Base-by-base conservation (phyloP, 495 filamentous ascomycete genomes). In the Penicillium flavigenum region DNA sequence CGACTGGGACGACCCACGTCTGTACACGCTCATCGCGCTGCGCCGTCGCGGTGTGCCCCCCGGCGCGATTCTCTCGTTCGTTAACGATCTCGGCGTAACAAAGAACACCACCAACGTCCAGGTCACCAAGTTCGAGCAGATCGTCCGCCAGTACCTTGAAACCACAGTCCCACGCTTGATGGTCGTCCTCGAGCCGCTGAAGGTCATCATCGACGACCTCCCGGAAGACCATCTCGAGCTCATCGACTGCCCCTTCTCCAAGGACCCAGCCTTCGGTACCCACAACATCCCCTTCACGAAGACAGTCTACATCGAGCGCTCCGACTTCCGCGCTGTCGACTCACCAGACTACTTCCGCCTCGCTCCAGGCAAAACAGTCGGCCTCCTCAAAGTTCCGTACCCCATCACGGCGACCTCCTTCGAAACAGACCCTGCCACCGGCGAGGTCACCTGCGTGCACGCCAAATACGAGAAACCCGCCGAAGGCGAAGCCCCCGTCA, bases 331-430 rank as follows among this genome's bases (percentile, higher is more conserved):
- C 34, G 88, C 95, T 67, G 81, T 86, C 17, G 90, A 93, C 69
- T 84, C 81, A 63, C 83, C 86, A 46, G 89, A 95, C 57, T 96
- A 91, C 77, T 97, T 96, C 85, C 91, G 95, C 20, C 85, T 98
- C 24, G 89, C 95, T 0, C 92, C 92, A 0, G 90, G 89, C 58
- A 94, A 98, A 74, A 80, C 83, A 6, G 93, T 97, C 44, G 95
- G 94, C 44, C 81, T 98, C 2, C 81, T 95, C 56, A 87, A 95
- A 66, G 88, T 83, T 4, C 89, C 91, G 1, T 88, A 83, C 75
- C 89, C 91, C 2, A 89, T 98, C 73, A 89, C 83, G 19, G 91
- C 89, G 7, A 88, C 83, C 2, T 83, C 81, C 7, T 92, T 89
- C 72, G 82, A 80, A 19, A 94, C 88, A 61, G 88, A 93, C 65